These are phyloP conservation scores for Penicillium lividum DNA, from an alignment of 495 filamentous ascomycete species.

Conservation along the genomic window DNA sequence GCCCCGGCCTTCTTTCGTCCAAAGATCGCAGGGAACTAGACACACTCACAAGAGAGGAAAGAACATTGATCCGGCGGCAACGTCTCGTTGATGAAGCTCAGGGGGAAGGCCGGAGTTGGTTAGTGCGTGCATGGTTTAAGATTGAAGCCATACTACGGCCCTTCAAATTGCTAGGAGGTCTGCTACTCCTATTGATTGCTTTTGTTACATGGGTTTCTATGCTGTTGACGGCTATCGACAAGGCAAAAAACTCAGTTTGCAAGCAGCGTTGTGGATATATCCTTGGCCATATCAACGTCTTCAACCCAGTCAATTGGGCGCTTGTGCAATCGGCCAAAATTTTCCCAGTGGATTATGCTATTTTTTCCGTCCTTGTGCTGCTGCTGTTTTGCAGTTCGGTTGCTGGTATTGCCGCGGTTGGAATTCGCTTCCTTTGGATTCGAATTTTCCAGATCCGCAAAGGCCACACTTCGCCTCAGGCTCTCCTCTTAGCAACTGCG, in stretches of 20 bases:
- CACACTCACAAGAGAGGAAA: conserved; percentile 80
- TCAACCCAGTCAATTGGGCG: conserved; percentile 92
- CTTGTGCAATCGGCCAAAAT: conserved; percentile 78
- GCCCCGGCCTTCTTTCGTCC: conserved; percentile 67
- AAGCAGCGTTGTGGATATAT: conserved; percentile 90
- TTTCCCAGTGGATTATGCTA: conserved; percentile 89
- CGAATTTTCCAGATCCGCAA: conserved; percentile 85
- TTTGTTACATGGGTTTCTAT: conserved; percentile 84
- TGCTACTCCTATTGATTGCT: conserved; percentile 69
- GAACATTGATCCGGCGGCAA: conserved; percentile 87
- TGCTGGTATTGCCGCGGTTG: conserved; percentile 79
- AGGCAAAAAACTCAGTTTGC: conserved; percentile 92
- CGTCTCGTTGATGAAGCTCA: conserved; percentile 78
- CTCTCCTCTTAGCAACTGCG: conserved; percentile 85
- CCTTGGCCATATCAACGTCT: conserved; percentile 85
- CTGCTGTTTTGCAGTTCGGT: conserved; percentile 86
- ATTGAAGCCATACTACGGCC: conserved; percentile 76
- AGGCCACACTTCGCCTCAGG: conserved; percentile 87
- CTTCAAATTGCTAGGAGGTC: conserved; percentile 81
- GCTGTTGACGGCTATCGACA: conserved; percentile 94
- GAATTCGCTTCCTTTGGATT: conserved; percentile 95
- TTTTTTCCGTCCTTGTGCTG: conserved; percentile 80
- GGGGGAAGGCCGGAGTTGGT: conserved; percentile 67
- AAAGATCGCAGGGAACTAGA: conserved; percentile 91
- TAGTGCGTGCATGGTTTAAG: conserved; percentile 74